These are phyloP conservation scores for Coelastrella sp. DNA, from an alignment of 139 green algal genomes.

Conservation along the genomic window DNA sequence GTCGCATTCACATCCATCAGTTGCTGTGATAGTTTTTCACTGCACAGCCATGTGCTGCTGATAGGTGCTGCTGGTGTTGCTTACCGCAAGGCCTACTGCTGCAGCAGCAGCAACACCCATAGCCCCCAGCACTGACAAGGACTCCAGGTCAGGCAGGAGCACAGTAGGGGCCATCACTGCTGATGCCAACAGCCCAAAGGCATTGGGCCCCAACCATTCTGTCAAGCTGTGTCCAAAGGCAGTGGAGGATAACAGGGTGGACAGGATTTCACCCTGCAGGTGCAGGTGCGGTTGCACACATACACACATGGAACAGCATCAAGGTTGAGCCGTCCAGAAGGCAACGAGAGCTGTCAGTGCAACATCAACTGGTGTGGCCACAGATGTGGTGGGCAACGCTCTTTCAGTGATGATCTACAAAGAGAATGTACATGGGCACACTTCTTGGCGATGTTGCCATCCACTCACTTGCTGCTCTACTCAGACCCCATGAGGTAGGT, in stretches of 20 bases:
- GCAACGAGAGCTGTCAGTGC: too few relatives aligned
- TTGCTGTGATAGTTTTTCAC: too few relatives aligned
- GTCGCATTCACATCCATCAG: too few relatives aligned
- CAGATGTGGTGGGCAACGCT: too few relatives aligned
- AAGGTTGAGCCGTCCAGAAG: too few relatives aligned
- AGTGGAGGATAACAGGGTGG: constrained; percentile 9
- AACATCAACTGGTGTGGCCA: too few relatives aligned
- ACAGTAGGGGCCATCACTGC: constrained; percentile 79
- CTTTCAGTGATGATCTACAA: too few relatives aligned
- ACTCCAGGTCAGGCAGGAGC: constrained; percentile 77
- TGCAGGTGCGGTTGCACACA: not conserved
- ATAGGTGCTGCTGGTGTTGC: not conserved
- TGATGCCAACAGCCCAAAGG: constrained; percentile 59
- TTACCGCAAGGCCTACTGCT: constrained; percentile 59
- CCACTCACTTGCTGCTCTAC: too few relatives aligned
- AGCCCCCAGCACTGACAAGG: constrained; percentile 74
- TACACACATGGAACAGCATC: constrained; percentile 43
- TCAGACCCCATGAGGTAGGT: too few relatives aligned
- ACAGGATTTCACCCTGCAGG: constrained; percentile 34
- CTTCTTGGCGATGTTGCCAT: too few relatives aligned
- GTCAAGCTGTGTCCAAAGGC: not conserved
- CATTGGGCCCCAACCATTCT: not conserved
- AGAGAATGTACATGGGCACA: too few relatives aligned
- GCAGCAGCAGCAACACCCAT: constrained; percentile 56
- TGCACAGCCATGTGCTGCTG: too few relatives aligned